Base-by-base conservation (phyloP, 257 asterid species). In the Solanum paucissectum region DNA sequence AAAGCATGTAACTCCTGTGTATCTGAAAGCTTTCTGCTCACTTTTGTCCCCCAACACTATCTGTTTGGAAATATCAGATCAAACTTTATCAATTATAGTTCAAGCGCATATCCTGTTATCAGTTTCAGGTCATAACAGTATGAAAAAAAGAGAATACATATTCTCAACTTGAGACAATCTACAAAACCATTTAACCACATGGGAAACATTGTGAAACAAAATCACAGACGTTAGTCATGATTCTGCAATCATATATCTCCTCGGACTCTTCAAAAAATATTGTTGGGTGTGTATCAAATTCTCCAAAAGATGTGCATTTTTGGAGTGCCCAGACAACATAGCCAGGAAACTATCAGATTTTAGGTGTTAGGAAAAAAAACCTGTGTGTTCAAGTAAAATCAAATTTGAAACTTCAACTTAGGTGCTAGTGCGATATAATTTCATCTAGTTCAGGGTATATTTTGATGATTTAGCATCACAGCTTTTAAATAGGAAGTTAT, bases 31-130 rank as follows among this genome's bases (percentile, higher is more conserved):
- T 92, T 95, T 96, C 91, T 94, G 99, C 91, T 95, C 98, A 90
- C 98, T 94, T 92, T 90, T 94, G 91, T 96, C 99, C 87, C 95
- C 99, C 90, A 96, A 85, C 44, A 97, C 96, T 86, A 96, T 97
- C 99, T 96, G 98, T 89, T 87, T 12, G 38, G 46, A 21, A 84
- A 88, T 83, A 20, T 49, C 86, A 82, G 32, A 82, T 18, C 6
- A 10, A 18, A 11, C 33, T 79, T 82, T 16, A 81, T 44, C 69
- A 82, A 9, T 49, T 49, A 16, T 18, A 81, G 85, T 29, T 49
- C 42, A 49, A 20, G 20, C 27, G 6, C 60, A 12, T 49, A 49
- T 49, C 85, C 29, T 16, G 29, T 29, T 25, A 42, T 79, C 66
- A 44, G 38, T 29, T 46, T 46, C 85, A 29, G 68, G 85, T 29